Percentiles rank a stretch among this genome's conserved stretches.
Conservation (phyloP, 225 moss, liverwort and hornwort species). For the Lunularia cruciata region DNA sequence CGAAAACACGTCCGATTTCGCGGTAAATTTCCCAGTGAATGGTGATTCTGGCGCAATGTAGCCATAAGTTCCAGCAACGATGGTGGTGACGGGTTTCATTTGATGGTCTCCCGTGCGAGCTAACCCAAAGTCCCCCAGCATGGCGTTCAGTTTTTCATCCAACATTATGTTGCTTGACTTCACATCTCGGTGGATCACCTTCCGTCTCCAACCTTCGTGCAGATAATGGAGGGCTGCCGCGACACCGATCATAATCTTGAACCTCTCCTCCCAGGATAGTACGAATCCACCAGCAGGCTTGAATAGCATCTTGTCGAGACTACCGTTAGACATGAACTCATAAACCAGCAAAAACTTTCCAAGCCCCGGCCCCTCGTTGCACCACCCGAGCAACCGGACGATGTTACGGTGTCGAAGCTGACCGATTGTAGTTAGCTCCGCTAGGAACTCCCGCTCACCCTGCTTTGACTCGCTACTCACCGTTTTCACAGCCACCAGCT, state of each 20-base stretch:
- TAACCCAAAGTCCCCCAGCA: constrained; percentile 25
- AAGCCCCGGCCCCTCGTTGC: constrained; percentile 18
- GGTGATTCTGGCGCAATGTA: background rate
- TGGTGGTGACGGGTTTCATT: background rate
- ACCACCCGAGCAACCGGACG: constrained; percentile 41
- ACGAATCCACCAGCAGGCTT: background rate
- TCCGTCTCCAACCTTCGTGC: constrained; percentile 11
- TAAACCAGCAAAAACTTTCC: constrained; percentile 37
- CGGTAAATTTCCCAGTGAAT: background rate
- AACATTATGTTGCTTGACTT: constrained; percentile 18
- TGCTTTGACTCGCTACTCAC: constrained; percentile 7
- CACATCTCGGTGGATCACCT: constrained; percentile 23
- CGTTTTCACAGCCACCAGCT: constrained; percentile 31
- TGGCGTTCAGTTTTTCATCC: constrained; percentile 6
- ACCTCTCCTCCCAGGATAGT: constrained; percentile 7
- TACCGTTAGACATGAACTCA: constrained; percentile 16
- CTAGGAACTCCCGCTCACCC: background rate
- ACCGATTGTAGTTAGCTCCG: constrained; percentile 30
- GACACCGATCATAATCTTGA: background rate
- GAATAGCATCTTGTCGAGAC: background rate
- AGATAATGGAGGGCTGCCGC: constrained; percentile 15
- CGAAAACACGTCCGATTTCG: background rate
- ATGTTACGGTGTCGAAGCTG: constrained; percentile 41
- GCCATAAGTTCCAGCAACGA: background rate
- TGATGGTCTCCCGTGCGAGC: constrained; percentile 1